phyloP scores from a whole-genome alignment of 192 early-diverging fungal genomes.

The Rhizoclosmatium sp. region DNA sequence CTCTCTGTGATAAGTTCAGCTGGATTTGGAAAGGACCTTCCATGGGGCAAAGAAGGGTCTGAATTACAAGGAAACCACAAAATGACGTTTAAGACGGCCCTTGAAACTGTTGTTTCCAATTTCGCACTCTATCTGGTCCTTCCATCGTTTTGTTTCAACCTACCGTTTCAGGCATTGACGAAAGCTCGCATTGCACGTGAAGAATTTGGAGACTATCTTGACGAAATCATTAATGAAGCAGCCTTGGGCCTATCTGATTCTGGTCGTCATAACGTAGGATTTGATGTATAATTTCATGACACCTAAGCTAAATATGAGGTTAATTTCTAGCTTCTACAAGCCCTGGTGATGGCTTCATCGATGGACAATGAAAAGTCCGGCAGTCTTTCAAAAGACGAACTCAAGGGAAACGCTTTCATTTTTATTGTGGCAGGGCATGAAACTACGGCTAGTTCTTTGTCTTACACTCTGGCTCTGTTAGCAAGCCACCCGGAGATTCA shows the following conservation, averaged over 20 bases:
- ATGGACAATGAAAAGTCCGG: not conserved
- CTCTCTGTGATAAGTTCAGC: conserved; percentile 38
- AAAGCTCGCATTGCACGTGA: not conserved
- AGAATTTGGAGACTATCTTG: conserved; percentile 45
- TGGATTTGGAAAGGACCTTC: conserved; percentile 36
- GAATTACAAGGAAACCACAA: conserved; percentile 13
- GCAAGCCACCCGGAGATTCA: too few relatives aligned
- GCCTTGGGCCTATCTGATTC: not conserved
- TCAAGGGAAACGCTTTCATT: conserved; percentile 56
- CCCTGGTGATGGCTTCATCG: conserved; percentile 30
- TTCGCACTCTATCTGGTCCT: conserved; percentile 25
- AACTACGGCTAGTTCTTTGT: not conserved
- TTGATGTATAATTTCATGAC: not conserved
- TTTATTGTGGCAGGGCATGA: conserved; percentile 61
- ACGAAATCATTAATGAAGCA: conserved; percentile 36
- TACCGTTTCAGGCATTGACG: conserved; percentile 1
- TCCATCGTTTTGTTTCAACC: not conserved
- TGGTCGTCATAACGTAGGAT: conserved; percentile 27
- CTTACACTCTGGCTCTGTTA: too few relatives aligned
- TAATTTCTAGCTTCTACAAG: conserved; percentile 29
- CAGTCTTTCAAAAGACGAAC: conserved; percentile 37
- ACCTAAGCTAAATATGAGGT: not conserved
- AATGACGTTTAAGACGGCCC: conserved; percentile 31
- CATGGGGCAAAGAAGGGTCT: conserved; percentile 28
- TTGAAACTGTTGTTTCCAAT: conserved; percentile 31